These are phyloP conservation scores for Hanseniaspora meyeri DNA, from an alignment of 805 yeast genomes.

Conservation along the genomic window DNA sequence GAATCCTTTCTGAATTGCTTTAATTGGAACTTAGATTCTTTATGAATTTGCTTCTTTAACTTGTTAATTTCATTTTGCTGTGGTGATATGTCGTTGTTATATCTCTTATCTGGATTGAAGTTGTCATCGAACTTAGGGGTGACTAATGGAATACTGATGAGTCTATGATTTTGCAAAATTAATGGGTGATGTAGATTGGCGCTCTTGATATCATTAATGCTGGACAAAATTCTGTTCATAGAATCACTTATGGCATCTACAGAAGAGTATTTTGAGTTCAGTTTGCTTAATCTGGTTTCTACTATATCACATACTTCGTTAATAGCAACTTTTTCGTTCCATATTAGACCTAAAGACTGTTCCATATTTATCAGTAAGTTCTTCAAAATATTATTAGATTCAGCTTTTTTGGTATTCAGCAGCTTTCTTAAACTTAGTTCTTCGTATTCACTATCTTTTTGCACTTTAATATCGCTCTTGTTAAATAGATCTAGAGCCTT, in stretches of 20 bases:
- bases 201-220: constrained; percentile 18
- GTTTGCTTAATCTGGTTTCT: constrained; percentile 26
- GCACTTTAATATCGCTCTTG: constrained; percentile 27
- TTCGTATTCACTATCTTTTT: constrained; percentile 10
- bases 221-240: constrained; percentile 37
- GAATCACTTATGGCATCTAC: constrained; percentile 32
- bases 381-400: constrained; percentile 17
- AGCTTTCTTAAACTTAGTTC: constrained; percentile 2
- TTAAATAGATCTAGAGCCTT: constrained; percentile 36
- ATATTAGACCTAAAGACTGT: constrained; percentile 24
- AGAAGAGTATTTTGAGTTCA: constrained; percentile 27
- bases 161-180: constrained; percentile 68
- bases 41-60: constrained; percentile 73
- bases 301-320: constrained; percentile 46
- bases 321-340: constrained; percentile 54
- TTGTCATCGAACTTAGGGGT: constrained; percentile 92
- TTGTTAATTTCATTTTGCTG: constrained; percentile 69
- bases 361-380: constrained; percentile 25
- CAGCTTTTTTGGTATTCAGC: not conserved
- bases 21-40: constrained; percentile 77
- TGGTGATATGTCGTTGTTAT: constrained; percentile 60
- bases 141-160: constrained; percentile 68
- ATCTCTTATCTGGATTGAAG: constrained; percentile 89
- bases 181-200: constrained; percentile 51
- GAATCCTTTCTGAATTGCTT: constrained; percentile 86